These are phyloP conservation scores for Crithidia expoeki DNA, from an alignment of 208 protist genomes.

Conservation along the genomic window DNA sequence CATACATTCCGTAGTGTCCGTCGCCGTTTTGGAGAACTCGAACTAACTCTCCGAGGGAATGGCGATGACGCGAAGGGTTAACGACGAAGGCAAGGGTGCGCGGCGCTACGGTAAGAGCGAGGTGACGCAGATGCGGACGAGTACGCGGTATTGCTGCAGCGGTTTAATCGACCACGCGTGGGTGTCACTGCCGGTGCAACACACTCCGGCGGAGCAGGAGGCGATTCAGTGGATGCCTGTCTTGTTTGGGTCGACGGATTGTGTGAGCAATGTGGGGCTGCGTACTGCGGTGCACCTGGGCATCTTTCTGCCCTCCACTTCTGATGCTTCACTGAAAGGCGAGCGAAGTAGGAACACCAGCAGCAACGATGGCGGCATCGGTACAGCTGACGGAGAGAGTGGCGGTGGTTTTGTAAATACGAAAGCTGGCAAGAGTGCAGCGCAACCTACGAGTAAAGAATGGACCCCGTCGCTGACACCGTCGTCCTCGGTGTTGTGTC, in stretches of 20 bases:
- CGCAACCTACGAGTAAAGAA: too few relatives aligned
- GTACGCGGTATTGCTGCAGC: conserved; percentile 41
- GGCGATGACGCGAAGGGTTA: background rate
- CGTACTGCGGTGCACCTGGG: conserved; percentile 74
- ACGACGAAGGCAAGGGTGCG: background rate
- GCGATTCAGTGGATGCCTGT: conserved; percentile 76
- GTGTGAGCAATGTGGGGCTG: conserved; percentile 64
- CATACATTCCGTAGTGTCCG: conserved; percentile 69
- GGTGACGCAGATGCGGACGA: conserved; percentile 15
- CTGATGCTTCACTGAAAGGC: background rate
- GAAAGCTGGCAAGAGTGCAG: background rate
- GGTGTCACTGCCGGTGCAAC: conserved; percentile 64
- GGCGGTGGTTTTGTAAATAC: background rate
- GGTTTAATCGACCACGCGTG: conserved; percentile 76
- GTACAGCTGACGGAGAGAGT: background rate
- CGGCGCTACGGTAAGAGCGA: background rate
- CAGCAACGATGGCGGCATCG: background rate
- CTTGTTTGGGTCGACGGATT: conserved; percentile 69
- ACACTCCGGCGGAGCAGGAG: conserved; percentile 48
- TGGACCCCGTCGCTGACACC: conserved; percentile 26
- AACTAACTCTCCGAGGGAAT: background rate
- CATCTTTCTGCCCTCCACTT: conserved; percentile 43
- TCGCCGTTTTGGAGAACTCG: conserved; percentile 54
- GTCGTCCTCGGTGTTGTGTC: background rate
- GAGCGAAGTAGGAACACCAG: background rate